These are phyloP conservation scores for Aspergillus alliaceus DNA, from an alignment of 2,329 filamentous ascomycete species.

Conservation along the genomic window DNA sequence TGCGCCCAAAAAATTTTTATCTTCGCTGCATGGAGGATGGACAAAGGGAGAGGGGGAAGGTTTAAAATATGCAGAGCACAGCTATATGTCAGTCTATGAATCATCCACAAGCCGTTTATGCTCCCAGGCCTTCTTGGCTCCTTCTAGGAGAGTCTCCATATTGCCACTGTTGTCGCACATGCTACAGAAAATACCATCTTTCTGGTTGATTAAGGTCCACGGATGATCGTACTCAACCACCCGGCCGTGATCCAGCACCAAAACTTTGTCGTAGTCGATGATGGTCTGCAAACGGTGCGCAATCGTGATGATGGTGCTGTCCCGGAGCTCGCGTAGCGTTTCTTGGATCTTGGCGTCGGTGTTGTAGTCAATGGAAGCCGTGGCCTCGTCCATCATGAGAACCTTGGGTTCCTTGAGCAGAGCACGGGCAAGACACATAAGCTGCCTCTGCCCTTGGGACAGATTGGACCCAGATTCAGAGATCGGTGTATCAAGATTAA, in stretches of 20 bases:
- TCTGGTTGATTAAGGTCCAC: slow-evolving; percentile 72
- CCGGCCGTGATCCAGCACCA: slow-evolving; percentile 85
- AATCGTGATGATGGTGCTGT: slow-evolving; percentile 91
- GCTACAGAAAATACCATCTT: slow-evolving; percentile 64
- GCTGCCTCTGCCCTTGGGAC: slow-evolving; percentile 92
- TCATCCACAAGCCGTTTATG: slow-evolving; percentile 50
- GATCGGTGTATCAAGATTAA: slow-evolving; percentile 78
- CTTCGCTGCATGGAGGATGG: background rate
- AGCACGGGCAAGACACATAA: slow-evolving; percentile 88
- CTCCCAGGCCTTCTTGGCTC: slow-evolving; percentile 53
- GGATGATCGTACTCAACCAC: slow-evolving; percentile 92
- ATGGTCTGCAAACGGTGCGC: slow-evolving; percentile 95
- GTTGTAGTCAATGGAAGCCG: slow-evolving; percentile 93
- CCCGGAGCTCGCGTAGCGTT: slow-evolving; percentile 85
- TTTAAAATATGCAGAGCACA: slow-evolving; percentile 5
- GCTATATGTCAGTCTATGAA: slow-evolving; percentile 25
- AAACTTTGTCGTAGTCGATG: slow-evolving; percentile 95
- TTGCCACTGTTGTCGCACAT: slow-evolving; percentile 72
- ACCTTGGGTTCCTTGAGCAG: slow-evolving; percentile 89
- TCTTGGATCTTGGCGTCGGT: slow-evolving; percentile 96
- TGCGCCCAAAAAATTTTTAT: slow-evolving; percentile 7
- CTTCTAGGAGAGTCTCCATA: slow-evolving; percentile 56
- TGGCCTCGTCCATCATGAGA: slow-evolving; percentile 98
- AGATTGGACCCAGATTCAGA: slow-evolving; percentile 91
- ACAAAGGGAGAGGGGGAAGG: background rate